Percentiles rank a stretch among this genome's conserved stretches.
Evolutionary conservation across 2,329 filamentous ascomycete species (phyloP).

Genomic region (Ceratocystis destructans): DNA sequence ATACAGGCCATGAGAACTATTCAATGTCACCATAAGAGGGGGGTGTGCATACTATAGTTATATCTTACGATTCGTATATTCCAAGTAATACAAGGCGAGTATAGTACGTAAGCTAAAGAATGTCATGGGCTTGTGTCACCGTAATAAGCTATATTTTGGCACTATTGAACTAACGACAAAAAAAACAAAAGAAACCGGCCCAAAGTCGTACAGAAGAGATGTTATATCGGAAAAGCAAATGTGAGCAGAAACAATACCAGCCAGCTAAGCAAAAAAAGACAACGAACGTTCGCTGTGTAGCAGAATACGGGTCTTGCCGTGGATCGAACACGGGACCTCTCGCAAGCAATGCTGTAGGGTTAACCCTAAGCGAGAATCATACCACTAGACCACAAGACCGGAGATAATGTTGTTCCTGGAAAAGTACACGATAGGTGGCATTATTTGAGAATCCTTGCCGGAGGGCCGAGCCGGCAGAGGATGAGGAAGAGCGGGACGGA

Average conservation of each 20-base stretch:
- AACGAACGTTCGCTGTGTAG: not conserved
- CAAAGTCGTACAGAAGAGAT: not conserved
- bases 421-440: too few species aligned
- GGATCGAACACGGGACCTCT: slow-evolving; percentile 23
- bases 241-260: not conserved
- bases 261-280: not conserved
- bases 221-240: too few species aligned
- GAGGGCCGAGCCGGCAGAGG: too few species aligned
- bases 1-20: not conserved
- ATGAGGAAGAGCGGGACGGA: too few species aligned
- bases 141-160: too few species aligned
- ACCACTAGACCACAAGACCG: slow-evolving; percentile 49
- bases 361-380: slow-evolving; percentile 56
- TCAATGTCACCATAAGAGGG: too few species aligned
- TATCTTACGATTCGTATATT: too few species aligned
- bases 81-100: too few species aligned
- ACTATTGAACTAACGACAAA: not conserved
- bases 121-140: too few species aligned
- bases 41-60: too few species aligned
- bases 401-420: not conserved
- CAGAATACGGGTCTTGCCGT: slow-evolving; percentile 20
- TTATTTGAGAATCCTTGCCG: too few species aligned
- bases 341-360: slow-evolving; percentile 25
- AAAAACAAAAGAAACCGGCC: not conserved
- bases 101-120: too few species aligned